Evolutionary conservation across 2,329 filamentous ascomycete genomes (phyloP).

Genomic region (Macrophomina tecta): DNA sequence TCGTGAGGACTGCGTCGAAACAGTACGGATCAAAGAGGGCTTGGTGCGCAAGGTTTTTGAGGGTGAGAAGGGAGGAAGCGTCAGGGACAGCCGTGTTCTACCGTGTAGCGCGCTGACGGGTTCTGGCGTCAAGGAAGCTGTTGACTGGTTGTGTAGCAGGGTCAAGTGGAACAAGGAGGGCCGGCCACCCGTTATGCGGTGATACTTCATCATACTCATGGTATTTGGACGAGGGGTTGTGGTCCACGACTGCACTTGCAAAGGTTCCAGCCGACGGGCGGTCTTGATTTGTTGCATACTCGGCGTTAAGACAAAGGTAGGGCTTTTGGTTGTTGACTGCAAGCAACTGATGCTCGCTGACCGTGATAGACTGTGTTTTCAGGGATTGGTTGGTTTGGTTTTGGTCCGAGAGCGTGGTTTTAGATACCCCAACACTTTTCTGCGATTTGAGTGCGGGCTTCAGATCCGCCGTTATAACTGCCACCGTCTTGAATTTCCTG

Average conservation of each 20-base stretch:
- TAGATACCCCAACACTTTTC: slow-evolving; percentile 19
- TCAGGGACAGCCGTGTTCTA: slow-evolving; percentile 88
- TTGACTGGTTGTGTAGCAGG: slow-evolving; percentile 93
- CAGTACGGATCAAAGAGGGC: slow-evolving; percentile 95
- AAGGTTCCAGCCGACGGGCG: neutral
- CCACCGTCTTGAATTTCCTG: neutral
- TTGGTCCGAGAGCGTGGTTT: slow-evolving; percentile 15
- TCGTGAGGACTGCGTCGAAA: slow-evolving; percentile 95
- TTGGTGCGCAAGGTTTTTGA: slow-evolving; percentile 95
- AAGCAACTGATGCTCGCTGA: neutral
- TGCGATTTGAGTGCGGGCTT: neutral
- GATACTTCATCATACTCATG: neutral
- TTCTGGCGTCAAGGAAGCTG: slow-evolving; percentile 85
- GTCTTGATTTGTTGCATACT: neutral
- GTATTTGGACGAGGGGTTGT: neutral
- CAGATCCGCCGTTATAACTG: neutral
- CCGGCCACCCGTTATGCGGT: slow-evolving; percentile 91
- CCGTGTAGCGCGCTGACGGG: slow-evolving; percentile 89
- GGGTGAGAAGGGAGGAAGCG: slow-evolving; percentile 83
- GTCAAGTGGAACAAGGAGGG: slow-evolving; percentile 97
- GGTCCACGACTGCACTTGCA: neutral
- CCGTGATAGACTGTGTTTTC: slow-evolving; percentile 7
- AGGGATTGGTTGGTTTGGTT: slow-evolving; percentile 1
- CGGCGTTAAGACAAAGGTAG: slow-evolving; percentile 10
- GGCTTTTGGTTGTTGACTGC: neutral